A percentile compares a stretch with the other conserved stretches of the same genome.
phyloP scores from a whole-genome alignment of 306 rosid species.

The Begonia loranthoides region DNA sequence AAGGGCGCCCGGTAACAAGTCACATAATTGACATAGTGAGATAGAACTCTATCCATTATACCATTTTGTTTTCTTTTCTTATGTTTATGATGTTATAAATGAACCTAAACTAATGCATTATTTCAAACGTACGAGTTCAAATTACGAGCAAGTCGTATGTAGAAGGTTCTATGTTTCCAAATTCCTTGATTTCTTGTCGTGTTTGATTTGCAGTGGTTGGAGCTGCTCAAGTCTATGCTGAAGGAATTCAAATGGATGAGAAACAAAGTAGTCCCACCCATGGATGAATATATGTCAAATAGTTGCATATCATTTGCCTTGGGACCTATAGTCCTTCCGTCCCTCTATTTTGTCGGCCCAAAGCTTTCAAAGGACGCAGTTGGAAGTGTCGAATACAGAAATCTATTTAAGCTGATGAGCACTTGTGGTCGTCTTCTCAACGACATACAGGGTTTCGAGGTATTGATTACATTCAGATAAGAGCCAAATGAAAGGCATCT shows the following conservation, averaged over 20 bases:
- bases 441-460: constrained; percentile 52
- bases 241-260: constrained; percentile 59
- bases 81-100: no score
- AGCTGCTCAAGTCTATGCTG: constrained; percentile 50
- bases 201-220: constrained; percentile 53
- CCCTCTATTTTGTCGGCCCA: constrained; percentile 66
- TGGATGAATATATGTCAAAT: constrained; percentile 64
- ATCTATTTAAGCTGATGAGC: constrained; percentile 47
- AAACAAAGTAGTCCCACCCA: constrained; percentile 36
- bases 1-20: constrained; percentile 39
- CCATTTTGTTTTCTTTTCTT: no score
- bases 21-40: constrained; percentile 58
- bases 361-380: constrained; percentile 33
- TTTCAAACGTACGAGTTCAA: no score
- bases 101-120: no score
- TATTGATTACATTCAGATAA: constrained; percentile 5
- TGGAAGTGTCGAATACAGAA: constrained; percentile 26
- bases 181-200: neutral
- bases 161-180: no score
- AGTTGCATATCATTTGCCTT: constrained; percentile 50
- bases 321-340: constrained; percentile 72
- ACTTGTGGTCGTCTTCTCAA: constrained; percentile 60
- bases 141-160: no score
- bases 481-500: neutral
- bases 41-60: neutral